These are phyloP conservation scores for Arthrobotrys entomopaga DNA, from an alignment of 2,329 filamentous ascomycete genomes.

Conservation along the genomic window DNA sequence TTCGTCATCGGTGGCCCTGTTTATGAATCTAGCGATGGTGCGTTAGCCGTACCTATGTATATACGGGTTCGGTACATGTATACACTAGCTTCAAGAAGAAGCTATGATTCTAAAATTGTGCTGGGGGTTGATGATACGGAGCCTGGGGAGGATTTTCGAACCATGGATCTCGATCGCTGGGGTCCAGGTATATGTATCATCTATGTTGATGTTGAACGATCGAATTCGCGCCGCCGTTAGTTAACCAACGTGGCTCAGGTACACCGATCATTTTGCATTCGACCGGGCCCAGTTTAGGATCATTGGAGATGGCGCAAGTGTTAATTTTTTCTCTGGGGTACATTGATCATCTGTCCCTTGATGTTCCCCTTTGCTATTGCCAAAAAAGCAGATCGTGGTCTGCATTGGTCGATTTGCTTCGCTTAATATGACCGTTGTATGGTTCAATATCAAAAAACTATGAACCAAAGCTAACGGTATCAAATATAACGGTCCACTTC, in stretches of 20 bases:
- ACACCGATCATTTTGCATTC: constrained; percentile 8
- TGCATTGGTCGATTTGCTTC: background rate
- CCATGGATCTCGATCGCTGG: constrained; percentile 28
- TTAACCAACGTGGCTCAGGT: background rate
- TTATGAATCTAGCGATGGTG: background rate
- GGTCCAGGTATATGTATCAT: background rate
- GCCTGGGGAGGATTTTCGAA: constrained; percentile 26
- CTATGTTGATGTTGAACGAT: background rate
- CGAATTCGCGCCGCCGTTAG: background rate
- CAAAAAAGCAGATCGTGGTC: constrained; percentile 6
- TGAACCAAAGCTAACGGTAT: no score
- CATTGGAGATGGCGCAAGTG: constrained; percentile 3
- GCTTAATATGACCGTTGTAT: constrained; percentile 24
- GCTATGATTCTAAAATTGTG: background rate
- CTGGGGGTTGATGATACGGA: constrained; percentile 8
- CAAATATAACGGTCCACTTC: no score
- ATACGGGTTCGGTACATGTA: background rate
- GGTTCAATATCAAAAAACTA: background rate
- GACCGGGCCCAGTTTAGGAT: background rate
- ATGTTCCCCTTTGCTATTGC: constrained; percentile 6
- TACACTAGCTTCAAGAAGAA: constrained; percentile 9
- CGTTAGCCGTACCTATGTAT: background rate
- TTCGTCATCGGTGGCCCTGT: constrained; percentile 5
- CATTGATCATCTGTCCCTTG: background rate
- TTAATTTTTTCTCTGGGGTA: constrained; percentile 26